Base-by-base conservation (phyloP, 768 basidiomycete genomes). In the Trichaptum fuscoviolaceum region DNA sequence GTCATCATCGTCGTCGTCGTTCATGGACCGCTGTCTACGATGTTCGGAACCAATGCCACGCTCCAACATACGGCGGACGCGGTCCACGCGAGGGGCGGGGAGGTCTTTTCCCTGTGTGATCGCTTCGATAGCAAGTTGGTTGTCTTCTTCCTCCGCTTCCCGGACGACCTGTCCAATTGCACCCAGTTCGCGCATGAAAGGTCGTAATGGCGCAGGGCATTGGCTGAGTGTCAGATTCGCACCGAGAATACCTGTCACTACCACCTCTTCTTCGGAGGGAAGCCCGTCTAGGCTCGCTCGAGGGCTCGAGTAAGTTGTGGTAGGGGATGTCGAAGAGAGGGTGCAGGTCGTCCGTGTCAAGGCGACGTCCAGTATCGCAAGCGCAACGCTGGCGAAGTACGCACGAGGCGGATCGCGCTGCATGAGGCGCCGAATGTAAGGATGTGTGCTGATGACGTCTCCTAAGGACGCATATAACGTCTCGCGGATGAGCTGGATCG, bases 381-480 rank as follows among this genome's bases (percentile, higher is more conserved):
- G 76, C 1, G 89, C 82, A 61, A 93, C 91, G 0, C 87, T 81
- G 18, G 89, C 87, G 72, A 92, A 95, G 79, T 93, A 94, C 0
- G 91, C 93, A 23, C 90, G 83, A 0, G 88, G 77, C 0, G 87
- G 86, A 71, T 94, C 91, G 17, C 72, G 70, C n/a, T 77, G 77
- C 65, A 94, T 83, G 10, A 90, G 81, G 0, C 71, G 66, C 2
- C 84, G 83, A 7, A 95, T 82, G 2, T 82, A 78, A 0, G 84
- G 81, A 15, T 80, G 82, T 4, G 79, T 78, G 62, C 87, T 83
- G 59, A 94, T 81, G 0, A 84, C 86, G 68, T 92, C 91, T 0
- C 83, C 92, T 2, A 95, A 81, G 1, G 91, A 85, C 0, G 93
- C 91, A 75, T 94, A 95, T 20, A 95, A 83, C 0, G 93, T 93